These are phyloP conservation scores for Malbranchea cinnamomea DNA, from an alignment of 2,329 filamentous ascomycete genomes.

Conservation along the genomic window DNA sequence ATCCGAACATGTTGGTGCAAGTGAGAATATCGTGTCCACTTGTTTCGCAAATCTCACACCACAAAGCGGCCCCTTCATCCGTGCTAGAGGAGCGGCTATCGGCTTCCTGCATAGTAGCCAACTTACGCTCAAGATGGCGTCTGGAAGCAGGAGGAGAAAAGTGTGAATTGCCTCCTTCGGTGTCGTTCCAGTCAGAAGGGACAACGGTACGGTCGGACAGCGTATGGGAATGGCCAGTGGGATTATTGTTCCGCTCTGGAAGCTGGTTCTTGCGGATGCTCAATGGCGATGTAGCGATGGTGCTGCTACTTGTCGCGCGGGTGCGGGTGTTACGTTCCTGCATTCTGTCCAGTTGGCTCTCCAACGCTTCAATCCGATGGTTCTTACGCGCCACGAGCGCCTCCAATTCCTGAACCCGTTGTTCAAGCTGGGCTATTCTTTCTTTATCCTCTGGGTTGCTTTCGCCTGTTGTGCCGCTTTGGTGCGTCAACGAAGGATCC, in stretches of 20 bases:
- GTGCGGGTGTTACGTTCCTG: conserved; percentile 15
- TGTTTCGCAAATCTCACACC: conserved; percentile 94
- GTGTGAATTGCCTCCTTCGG: conserved; percentile 12
- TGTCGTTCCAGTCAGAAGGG: conserved; percentile 26
- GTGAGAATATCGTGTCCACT: conserved; percentile 85
- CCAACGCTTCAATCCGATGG: conserved; percentile 66
- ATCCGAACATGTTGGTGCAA: conserved; percentile 76
- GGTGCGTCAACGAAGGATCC: conserved; percentile 15
- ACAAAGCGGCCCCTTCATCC: conserved; percentile 59
- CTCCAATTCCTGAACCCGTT: conserved; percentile 66
- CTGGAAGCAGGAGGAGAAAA: conserved; percentile 15
- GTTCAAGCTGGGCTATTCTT: conserved; percentile 53
- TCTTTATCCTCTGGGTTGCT: conserved; percentile 36
- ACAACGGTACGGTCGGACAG: conserved; percentile 30
- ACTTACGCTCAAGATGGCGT: conserved; percentile 17
- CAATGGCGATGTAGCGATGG: conserved; percentile 19
- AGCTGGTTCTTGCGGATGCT: conserved; percentile 19
- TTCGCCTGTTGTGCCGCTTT: conserved; percentile 15
- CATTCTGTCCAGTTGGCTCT: conserved; percentile 52
- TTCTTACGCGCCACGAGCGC: conserved; percentile 57
- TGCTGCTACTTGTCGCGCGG: conserved; percentile 21
- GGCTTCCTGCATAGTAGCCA: conserved; percentile 27
- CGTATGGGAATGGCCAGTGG: conserved; percentile 21
- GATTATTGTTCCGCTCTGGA: conserved; percentile 17
- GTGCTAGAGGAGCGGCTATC: conserved; percentile 42